Evolutionary conservation across 73 alveolate species (phyloP).

Genomic region (Tetrahymena thermophila): DNA sequence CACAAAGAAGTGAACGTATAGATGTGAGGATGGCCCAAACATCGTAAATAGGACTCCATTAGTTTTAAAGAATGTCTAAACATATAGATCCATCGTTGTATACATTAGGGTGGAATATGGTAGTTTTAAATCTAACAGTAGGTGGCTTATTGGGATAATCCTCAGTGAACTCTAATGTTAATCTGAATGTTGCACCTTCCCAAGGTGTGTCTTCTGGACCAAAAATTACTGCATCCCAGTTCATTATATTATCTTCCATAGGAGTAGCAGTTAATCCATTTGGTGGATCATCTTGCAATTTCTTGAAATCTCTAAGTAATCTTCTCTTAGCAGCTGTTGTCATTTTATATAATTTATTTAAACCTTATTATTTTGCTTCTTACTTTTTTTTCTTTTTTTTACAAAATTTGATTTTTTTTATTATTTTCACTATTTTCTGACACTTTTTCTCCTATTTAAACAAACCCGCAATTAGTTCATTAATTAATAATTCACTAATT

Average conservation of each 20-base stretch:
- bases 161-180: conserved; percentile 83
- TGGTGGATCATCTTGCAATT: conserved; percentile 61
- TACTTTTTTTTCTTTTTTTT: not conserved
- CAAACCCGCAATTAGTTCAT: not conserved
- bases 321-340: conserved; percentile 83
- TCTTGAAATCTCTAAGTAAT: conserved; percentile 85
- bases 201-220: conserved; percentile 97
- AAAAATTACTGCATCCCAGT: conserved; percentile 94
- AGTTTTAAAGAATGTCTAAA: conserved; percentile 82
- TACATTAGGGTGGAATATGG: conserved; percentile 96
- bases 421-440: not conserved
- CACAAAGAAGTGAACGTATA: conserved; percentile 61
- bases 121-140: conserved; percentile 76
- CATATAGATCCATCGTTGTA: conserved; percentile 87
- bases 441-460: not conserved
- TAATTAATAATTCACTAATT: not conserved
- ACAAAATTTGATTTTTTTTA: not conserved
- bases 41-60: conserved; percentile 97
- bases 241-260: conserved; percentile 69
- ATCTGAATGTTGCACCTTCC: conserved; percentile 96
- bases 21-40: conserved; percentile 86
- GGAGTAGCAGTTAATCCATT: conserved; percentile 90
- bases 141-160: conserved; percentile 98
- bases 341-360: conserved; percentile 55
- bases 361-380: not conserved